Base-by-base conservation (phyloP, 208 protist genomes). In the Naegleria gruberi region DNA sequence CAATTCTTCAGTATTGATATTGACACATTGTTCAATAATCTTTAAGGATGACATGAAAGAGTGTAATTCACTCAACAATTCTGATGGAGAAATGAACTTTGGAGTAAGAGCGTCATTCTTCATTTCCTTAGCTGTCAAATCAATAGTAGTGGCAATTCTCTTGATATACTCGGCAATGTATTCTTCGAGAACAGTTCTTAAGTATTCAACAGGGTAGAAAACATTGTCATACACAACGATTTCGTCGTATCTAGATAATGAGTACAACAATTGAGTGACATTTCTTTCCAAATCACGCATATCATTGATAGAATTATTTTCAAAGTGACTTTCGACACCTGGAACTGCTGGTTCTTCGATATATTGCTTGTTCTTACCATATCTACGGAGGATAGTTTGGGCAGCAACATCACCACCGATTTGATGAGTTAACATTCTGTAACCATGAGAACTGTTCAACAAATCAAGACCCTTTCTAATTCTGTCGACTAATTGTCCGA, bases 21-120 rank as follows among this genome's bases (percentile, higher is more conserved):
- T 88, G 10, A 37, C 10, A 42, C 84, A 88, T 65, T 88, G 84
- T 88, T 88, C 84, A 88, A 88, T 43, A 65, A 88, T 17, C 34
- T 88, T 88, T 4, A 88, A 43, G 3, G n/a, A n/a, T 1, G 43
- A 34, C 45, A 47, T 65, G 34, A 88, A 88, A 30, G n/a, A n/a
- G 30, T 37, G 6, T 7, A 88, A 65, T 88, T 88, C 45, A 30
- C 26, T 26, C 3, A 65, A 10, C 12, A 88, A 43, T 40, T 40
- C 10, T 1, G 6, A 73, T 34, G 84, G 84, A 37, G 43, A 10
- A 30, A 23, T 40, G n/a, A 88, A 88, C 6, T 55, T 42, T 4
- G 26, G 5, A 43, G 6, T 19, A 6, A 43, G 23, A 51, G 30
- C 0, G 34, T 86, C 82, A 5, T 88, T 88, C 37, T 65, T 65